Percentiles rank a stretch among this genome's conserved stretches.
Conservation (phyloP, 2,329 filamentous ascomycete species). For the Cladosporium sp. region DNA sequence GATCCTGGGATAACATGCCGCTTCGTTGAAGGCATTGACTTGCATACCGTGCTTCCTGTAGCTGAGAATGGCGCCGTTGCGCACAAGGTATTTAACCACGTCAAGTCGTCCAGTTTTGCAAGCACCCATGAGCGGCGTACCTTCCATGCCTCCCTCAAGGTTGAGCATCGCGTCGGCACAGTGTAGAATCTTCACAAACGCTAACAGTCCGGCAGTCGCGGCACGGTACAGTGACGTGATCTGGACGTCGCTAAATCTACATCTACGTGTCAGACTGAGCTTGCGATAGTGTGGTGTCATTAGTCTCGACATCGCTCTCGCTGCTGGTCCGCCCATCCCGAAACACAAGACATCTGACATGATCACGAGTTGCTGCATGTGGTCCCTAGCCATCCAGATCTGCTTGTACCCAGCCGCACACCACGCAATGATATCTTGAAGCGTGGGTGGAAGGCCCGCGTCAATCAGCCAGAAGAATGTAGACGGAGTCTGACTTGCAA, state of each 20-base stretch:
- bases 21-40: not conserved
- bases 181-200: not conserved
- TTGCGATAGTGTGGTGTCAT: not conserved
- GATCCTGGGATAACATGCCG: not conserved
- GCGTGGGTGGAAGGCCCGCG: not conserved
- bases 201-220: not conserved
- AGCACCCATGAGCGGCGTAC: not conserved
- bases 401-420: not conserved
- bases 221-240: not conserved
- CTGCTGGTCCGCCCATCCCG: too few species aligned
- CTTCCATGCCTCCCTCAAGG: not conserved
- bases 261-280: not conserved
- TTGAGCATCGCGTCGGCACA: not conserved
- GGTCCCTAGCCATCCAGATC: not conserved
- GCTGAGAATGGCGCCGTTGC: not conserved
- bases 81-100: not conserved
- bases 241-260: not conserved
- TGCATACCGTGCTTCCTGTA: not conserved
- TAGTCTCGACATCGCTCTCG: not conserved
- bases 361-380: not conserved
- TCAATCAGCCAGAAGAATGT: not conserved
- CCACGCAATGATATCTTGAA: not conserved
- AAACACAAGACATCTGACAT: not conserved
- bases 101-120: not conserved
- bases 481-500: not conserved